Percentiles rank a stretch among this genome's conserved stretches.
phyloP scores from a whole-genome alignment of 2,329 filamentous ascomycete genomes.

The Colletotrichum somersetense region DNA sequence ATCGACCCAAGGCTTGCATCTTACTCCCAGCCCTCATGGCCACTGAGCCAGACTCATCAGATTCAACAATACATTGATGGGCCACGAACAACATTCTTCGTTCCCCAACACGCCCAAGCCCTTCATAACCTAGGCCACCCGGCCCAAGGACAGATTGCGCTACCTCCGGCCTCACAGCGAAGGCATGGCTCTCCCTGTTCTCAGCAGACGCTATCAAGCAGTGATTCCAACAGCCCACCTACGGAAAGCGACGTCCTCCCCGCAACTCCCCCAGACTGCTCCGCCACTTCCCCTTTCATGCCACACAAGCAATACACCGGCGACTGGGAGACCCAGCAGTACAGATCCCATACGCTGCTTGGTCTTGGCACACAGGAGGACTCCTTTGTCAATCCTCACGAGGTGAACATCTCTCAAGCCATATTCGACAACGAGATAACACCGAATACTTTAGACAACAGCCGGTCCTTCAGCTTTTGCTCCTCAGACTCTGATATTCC shows the following conservation, averaged over 20 bases:
- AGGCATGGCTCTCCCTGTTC: slow-evolving; percentile 54
- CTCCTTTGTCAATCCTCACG: slow-evolving; percentile 39
- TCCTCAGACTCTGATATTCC: slow-evolving; percentile 25
- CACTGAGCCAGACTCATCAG: slow-evolving; percentile 28
- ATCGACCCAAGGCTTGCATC: slow-evolving; percentile 31
- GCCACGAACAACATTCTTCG: slow-evolving; percentile 39
- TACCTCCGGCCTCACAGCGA: slow-evolving; percentile 46
- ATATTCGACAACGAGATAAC: slow-evolving; percentile 33
- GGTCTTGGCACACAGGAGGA: slow-evolving; percentile 16
- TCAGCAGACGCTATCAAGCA: slow-evolving; percentile 54
- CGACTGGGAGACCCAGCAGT: slow-evolving; percentile 25
- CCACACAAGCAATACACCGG: slow-evolving; percentile 37
- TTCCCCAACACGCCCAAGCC: slow-evolving; percentile 28
- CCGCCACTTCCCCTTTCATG: slow-evolving; percentile 49
- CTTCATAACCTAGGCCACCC: slow-evolving; percentile 15
- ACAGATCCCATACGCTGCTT: slow-evolving; percentile 23
- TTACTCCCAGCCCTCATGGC: slow-evolving; percentile 27
- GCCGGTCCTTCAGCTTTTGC: slow-evolving; percentile 26
- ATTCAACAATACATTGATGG: slow-evolving; percentile 37
- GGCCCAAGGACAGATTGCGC: slow-evolving; percentile 37
- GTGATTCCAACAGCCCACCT: slow-evolving; percentile 54
- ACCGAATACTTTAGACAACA: slow-evolving; percentile 4
- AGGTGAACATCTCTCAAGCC: slow-evolving; percentile 37
- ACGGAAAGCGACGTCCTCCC: slow-evolving; percentile 57
- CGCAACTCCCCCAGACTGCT: slow-evolving; percentile 54